Percentiles rank a stretch among this genome's conserved stretches.
Evolutionary conservation across 2,329 filamentous ascomycete genomes (phyloP).

Genomic region (Graphiopsis chlorocephala): DNA sequence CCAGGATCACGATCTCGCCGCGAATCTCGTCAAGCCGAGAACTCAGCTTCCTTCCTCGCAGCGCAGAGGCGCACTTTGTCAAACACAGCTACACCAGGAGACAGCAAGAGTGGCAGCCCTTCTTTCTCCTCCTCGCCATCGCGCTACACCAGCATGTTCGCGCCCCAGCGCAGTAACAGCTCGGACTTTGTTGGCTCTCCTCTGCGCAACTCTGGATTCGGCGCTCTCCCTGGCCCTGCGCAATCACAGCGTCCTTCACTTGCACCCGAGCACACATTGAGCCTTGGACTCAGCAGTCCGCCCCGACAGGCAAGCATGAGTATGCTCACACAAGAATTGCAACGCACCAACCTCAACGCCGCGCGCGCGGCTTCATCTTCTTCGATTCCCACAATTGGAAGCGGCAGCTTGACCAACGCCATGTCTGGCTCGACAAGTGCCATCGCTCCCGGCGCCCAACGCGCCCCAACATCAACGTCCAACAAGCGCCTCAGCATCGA

Average conservation of each 20-base stretch:
- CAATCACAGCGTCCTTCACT: constrained; percentile 22
- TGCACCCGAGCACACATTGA: constrained; percentile 9
- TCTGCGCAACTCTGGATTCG: constrained; percentile 55
- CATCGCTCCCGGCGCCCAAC: constrained; percentile 6
- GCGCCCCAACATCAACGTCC: constrained; percentile 18
- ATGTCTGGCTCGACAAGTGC: neutral
- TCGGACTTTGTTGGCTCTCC: constrained; percentile 65
- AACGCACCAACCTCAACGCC: constrained; percentile 37
- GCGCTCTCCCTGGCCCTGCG: constrained; percentile 36
- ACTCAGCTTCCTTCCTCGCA: constrained; percentile 33
- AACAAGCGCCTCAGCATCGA: constrained; percentile 24
- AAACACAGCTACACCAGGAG: constrained; percentile 37
- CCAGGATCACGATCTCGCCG: constrained; percentile 60
- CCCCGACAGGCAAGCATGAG: constrained; percentile 58
- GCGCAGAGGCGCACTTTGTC: constrained; percentile 41
- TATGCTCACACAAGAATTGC: constrained; percentile 57
- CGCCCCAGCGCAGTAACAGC: constrained; percentile 32
- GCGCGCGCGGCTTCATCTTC: constrained; percentile 26
- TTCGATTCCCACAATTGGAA: constrained; percentile 22
- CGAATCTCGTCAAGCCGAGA: constrained; percentile 56
- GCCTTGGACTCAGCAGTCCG: constrained; percentile 48
- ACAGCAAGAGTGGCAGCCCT: constrained; percentile 51
- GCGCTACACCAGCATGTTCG: constrained; percentile 59
- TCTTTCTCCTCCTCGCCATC: constrained; percentile 53
- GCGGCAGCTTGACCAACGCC: constrained; percentile 20